Evolutionary conservation across 2,329 filamentous ascomycete genomes (phyloP).

Genomic region (Hypocreales sp.): DNA sequence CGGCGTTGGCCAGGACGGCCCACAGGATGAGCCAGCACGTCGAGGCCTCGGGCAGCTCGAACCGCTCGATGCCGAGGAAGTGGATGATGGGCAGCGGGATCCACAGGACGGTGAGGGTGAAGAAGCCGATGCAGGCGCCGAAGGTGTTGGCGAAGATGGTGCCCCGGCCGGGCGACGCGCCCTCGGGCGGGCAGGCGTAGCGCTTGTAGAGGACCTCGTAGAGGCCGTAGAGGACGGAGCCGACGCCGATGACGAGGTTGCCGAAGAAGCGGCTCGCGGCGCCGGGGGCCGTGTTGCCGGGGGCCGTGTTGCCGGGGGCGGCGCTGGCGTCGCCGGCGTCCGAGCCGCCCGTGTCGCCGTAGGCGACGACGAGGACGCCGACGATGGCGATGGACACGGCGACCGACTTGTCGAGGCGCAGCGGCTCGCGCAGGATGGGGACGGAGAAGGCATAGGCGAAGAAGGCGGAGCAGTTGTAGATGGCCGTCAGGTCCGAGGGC

Average conservation of each 20-base stretch:
- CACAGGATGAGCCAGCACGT: constrained; percentile 68
- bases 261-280: constrained; percentile 59
- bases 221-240: constrained; percentile 84
- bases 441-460: constrained; percentile 97
- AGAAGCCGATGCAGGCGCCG: constrained; percentile 70
- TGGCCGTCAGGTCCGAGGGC: constrained; percentile 85
- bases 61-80: constrained; percentile 60
- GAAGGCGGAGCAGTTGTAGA: constrained; percentile 98
- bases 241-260: constrained; percentile 82
- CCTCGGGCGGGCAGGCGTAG: constrained; percentile 83
- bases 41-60: constrained; percentile 64
- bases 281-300: constrained; percentile 1
- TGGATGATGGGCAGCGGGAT: constrained; percentile 80
- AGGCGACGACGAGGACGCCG: constrained; percentile 89
- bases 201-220: constrained; percentile 97
- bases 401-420: constrained; percentile 71
- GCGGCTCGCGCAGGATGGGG: constrained; percentile 69
- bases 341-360: constrained; percentile 54
- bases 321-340: constrained; percentile 21
- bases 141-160: constrained; percentile 94
- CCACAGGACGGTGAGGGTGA: constrained; percentile 82
- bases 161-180: constrained; percentile 67
- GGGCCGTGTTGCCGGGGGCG: background rate
- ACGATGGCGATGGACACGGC: constrained; percentile 77
- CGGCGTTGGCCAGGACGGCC: constrained; percentile 74